Conservation (phyloP, 495 filamentous ascomycete species). For the Cairneyella variabilis region DNA sequence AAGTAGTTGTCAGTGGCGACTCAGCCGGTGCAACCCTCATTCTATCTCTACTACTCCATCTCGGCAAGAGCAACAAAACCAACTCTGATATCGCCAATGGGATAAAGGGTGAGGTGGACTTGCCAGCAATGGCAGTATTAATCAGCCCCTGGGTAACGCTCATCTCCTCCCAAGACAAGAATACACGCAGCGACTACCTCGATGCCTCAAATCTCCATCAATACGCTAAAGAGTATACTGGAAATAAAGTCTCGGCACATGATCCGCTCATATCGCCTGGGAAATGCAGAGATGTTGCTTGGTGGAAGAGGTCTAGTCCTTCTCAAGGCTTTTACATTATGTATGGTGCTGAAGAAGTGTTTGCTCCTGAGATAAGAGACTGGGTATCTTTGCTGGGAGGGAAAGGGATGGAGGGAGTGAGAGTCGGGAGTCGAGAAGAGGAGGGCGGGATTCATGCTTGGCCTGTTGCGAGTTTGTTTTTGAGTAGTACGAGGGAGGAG, state of each 20-base stretch:
- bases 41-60: conserved; percentile 59
- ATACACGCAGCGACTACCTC: conserved; percentile 61
- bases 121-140: conserved; percentile 47
- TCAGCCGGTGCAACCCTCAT: conserved; percentile 70
- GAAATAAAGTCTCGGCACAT: conserved; percentile 35
- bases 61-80: conserved; percentile 34
- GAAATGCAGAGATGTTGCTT: conserved; percentile 53
- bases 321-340: conserved; percentile 55
- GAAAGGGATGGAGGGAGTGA: conserved; percentile 39
- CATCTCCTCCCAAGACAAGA: conserved; percentile 47
- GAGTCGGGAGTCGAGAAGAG: conserved; percentile 46
- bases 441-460: conserved; percentile 68
- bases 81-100: conserved; percentile 13
- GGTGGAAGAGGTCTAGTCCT: conserved; percentile 61
- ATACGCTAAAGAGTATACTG: conserved; percentile 64
- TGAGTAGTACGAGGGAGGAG: conserved; percentile 50
- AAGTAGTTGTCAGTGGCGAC: conserved; percentile 65
- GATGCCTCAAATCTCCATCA: conserved; percentile 47
- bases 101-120: neutral
- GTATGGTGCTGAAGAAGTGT: conserved; percentile 69
- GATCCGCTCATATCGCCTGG: conserved; percentile 65
- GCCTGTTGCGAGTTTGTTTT: conserved; percentile 69
- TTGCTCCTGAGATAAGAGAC: conserved; percentile 57
- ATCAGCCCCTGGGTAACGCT: conserved; percentile 62
- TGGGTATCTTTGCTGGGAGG: conserved; percentile 45